Base-by-base conservation (phyloP, 441 rosid species). In the Breynia disticha region DNA sequence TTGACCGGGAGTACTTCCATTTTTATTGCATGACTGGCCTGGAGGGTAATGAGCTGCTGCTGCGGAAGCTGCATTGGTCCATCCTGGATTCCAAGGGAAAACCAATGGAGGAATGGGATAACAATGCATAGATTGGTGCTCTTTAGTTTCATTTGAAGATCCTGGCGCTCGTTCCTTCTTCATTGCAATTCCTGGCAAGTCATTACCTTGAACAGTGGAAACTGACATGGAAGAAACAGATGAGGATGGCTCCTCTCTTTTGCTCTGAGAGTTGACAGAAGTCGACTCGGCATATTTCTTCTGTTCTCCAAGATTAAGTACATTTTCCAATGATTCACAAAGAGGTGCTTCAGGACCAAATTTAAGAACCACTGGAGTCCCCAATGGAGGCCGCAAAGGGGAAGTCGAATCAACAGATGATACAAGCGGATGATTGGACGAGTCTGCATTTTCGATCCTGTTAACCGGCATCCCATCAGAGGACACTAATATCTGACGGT, bases 341-440 rank as follows among this genome's bases (percentile, higher is more conserved):
- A 75, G 79, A 37, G 83, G 77, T 19, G 72, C 67, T 66, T 82
- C 83, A 12, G 79, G 51, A 21, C 87, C 80, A 67, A 85, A 82
- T 60, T 82, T 82, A 14, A 80, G 58, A 57, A 76, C 86, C 44
- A 69, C 62, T 37, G 73, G 88, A 21, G 70, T 81, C 61, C 66
- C 80, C 7, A 64, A 50, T 0, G 81, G 55, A 52, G 79, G 66
- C 55, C 69, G 61, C 19, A 70, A 59, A 11, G 67, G 55, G 43
- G 73, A 46, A 16, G 62, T 56, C 54, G 76, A 67, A 14, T 76
- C 86, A 56, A 60, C 64, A 16, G 80, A 59, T 4, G 72, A 55
- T 19, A 51, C 45, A 50, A 66, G 59, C 46, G 71, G 84, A 46
- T 72, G 79, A 64, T 67, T 70, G 16, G 59, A 47, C 0, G 74